Percentiles rank a stretch among this genome's conserved stretches.
Evolutionary conservation across 768 basidiomycete genomes (phyloP).

Genomic region (Boletus edulis): DNA sequence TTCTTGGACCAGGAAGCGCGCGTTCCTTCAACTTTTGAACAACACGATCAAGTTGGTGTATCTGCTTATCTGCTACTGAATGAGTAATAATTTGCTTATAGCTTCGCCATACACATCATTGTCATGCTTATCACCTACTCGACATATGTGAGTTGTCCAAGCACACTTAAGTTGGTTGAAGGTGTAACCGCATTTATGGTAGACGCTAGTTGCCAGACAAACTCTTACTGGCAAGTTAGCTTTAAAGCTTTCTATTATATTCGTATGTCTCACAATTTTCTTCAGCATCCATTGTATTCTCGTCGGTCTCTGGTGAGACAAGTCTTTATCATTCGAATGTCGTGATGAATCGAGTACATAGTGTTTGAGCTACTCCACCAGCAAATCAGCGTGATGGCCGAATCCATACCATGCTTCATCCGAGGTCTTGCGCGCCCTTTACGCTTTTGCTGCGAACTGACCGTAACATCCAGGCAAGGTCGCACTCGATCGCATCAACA

Average conservation of each 20-base stretch:
- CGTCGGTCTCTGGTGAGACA: constrained; percentile 8
- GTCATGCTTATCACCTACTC: constrained; percentile 66
- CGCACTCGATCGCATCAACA: constrained; percentile 9
- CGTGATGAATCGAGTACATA: neutral
- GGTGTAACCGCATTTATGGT: neutral
- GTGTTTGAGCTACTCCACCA: constrained; percentile 1
- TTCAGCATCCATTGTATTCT: constrained; percentile 9
- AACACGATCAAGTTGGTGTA: constrained; percentile 6
- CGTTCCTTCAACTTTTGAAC: constrained; percentile 48
- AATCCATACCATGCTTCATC: constrained; percentile 1
- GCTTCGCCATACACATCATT: constrained; percentile 56
- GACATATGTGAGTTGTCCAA: constrained; percentile 45
- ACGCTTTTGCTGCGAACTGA: constrained; percentile 10
- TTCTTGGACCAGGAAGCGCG: constrained; percentile 46
- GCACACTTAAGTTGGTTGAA: neutral
- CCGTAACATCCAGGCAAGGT: constrained; percentile 13
- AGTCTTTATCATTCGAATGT: neutral
- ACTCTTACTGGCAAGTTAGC: constrained; percentile 5
- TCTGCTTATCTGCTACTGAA: neutral
- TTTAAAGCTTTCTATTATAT: neutral
- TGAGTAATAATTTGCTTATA: constrained; percentile 20
- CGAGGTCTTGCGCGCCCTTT: constrained; percentile 21
- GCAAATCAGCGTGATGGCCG: neutral
- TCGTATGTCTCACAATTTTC: neutral
- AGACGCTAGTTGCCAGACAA: constrained; percentile 6